Evolutionary conservation across 345 rosid species (phyloP).

Genomic region (Stellera chamaejasme): DNA sequence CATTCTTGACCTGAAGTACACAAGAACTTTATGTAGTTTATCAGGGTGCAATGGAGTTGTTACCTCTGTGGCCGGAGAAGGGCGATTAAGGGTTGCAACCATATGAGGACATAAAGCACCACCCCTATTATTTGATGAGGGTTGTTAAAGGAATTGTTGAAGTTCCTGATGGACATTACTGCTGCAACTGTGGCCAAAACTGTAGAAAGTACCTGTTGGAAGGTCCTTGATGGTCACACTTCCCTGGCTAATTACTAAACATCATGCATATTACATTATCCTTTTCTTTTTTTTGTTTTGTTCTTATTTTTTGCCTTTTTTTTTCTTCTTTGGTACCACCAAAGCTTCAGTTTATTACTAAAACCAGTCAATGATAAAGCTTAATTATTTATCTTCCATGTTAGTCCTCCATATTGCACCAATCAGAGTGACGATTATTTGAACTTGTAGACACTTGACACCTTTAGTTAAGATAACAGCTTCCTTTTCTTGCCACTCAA

Average conservation of each 20-base stretch:
- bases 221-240: not conserved
- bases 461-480: not conserved
- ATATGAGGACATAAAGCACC: slow-evolving; percentile 55
- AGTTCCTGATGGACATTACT: slow-evolving; percentile 60
- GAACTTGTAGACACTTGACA: slow-evolving; percentile 1
- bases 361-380: too few species aligned
- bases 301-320: too few species aligned
- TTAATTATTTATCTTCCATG: not conserved
- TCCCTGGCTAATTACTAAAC: too few species aligned
- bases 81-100: slow-evolving; percentile 68
- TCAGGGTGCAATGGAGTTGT: not conserved
- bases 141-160: slow-evolving; percentile 66
- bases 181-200: slow-evolving; percentile 70
- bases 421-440: not conserved
- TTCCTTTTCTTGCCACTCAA: slow-evolving; percentile 26
- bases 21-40: not conserved
- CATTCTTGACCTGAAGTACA: not conserved
- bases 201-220: slow-evolving; percentile 47
- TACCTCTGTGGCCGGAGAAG: slow-evolving; percentile 63
- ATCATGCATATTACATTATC: too few species aligned
- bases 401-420: not conserved
- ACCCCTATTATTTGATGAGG: slow-evolving; percentile 77
- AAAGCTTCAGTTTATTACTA: too few species aligned
- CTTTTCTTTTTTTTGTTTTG: too few species aligned
- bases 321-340: too few species aligned